These are phyloP conservation scores for Angomonas deanei DNA, from an alignment of 208 protist species.

Conservation along the genomic window DNA sequence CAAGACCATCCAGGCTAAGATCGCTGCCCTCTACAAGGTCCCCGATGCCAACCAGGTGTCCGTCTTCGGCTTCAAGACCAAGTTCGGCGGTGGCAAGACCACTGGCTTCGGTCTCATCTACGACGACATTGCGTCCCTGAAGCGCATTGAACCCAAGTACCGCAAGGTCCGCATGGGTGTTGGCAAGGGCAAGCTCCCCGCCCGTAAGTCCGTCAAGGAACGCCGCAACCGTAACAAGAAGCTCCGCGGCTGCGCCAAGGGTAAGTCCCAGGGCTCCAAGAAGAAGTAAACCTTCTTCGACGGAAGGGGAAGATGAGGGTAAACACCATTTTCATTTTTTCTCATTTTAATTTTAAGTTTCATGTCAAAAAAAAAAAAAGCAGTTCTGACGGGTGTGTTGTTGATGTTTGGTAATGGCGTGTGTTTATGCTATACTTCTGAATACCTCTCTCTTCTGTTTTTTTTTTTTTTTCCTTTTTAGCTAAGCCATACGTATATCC, in stretches of 20 bases:
- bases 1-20: constrained; percentile 91
- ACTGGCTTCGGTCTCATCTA: constrained; percentile 99
- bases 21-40: constrained; percentile 98
- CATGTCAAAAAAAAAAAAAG: constrained; percentile 2
- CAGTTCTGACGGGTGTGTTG: no score
- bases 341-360: neutral
- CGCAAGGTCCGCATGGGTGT: constrained; percentile 94
- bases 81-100: constrained; percentile 98
- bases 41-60: constrained; percentile 93
- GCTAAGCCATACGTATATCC: no score
- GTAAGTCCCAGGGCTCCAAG: constrained; percentile 87
- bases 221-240: constrained; percentile 99
- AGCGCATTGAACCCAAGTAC: constrained; percentile 98
- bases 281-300: constrained; percentile 82
- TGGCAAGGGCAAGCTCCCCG: constrained; percentile 78
- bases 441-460: neutral
- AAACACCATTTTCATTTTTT: neutral
- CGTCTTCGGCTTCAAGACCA: constrained; percentile 97
- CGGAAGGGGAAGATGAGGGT: neutral
- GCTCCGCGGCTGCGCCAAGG: constrained; percentile 96
- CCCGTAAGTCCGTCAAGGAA: constrained; percentile 98
- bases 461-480: neutral
- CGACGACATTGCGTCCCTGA: constrained; percentile 93
- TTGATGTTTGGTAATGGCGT: neutral
- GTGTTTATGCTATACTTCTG: no score